Percentiles rank a stretch among this genome's conserved stretches.
These are phyloP conservation scores for Boechera stricta DNA, from an alignment of 345 rosid species.

Conservation along the genomic window DNA sequence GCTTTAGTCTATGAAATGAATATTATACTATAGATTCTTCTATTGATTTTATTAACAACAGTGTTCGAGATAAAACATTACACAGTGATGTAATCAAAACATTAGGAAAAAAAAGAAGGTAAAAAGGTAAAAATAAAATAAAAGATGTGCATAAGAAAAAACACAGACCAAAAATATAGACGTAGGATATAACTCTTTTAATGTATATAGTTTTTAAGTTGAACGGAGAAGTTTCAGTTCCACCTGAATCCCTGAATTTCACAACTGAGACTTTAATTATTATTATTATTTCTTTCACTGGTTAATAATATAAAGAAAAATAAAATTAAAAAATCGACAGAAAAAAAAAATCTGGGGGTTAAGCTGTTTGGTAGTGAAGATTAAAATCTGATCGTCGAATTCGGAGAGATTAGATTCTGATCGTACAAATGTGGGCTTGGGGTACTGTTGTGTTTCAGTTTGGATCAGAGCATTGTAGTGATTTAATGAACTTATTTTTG, in stretches of 20 bases:
- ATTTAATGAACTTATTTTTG: conserved; percentile 48
- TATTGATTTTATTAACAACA: neutral
- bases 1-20: neutral
- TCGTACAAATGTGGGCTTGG: conserved; percentile 48
- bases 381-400: conserved; percentile 51
- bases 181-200: conserved; percentile 46
- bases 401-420: conserved; percentile 43
- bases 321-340: neutral
- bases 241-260: conserved; percentile 51
- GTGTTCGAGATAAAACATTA: neutral
- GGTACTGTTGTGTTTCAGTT: conserved; percentile 48
- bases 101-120: neutral
- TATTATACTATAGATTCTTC: neutral
- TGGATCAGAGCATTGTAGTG: conserved; percentile 53
- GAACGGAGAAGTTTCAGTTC: conserved; percentile 49
- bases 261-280: conserved; percentile 45
- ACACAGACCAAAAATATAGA: conserved; percentile 31
- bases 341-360: neutral
- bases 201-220: conserved; percentile 42
- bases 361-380: conserved; percentile 38
- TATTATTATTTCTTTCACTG: conserved; percentile 3
- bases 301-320: neutral
- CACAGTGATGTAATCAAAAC: conserved; percentile 20
- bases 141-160: conserved; percentile 15
- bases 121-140: neutral